Conservation (phyloP, 2,329 filamentous ascomycete genomes). For the Colletotrichum phormii region DNA sequence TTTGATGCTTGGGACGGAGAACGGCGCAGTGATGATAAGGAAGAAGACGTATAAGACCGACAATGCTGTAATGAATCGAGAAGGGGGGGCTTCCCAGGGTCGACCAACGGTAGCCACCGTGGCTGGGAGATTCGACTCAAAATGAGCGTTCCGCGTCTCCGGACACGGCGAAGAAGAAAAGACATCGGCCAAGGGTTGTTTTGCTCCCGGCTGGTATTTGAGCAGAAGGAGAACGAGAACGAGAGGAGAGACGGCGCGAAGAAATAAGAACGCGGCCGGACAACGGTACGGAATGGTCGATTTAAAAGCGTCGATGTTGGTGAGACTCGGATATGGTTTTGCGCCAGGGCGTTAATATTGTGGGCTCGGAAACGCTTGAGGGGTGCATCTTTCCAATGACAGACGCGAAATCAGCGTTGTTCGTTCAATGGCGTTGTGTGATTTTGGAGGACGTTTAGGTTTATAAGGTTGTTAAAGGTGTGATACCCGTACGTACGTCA, state of each 20-base stretch:
- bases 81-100: neutral
- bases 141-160: neutral
- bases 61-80: neutral
- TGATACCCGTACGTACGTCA: neutral
- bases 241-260: neutral
- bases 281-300: neutral
- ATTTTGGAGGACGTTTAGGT: neutral
- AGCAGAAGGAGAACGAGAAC: neutral
- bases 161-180: neutral
- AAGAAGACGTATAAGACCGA: conserved; percentile 34
- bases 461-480: neutral
- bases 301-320: neutral
- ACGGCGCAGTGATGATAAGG: conserved; percentile 55
- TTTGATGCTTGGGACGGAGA: conserved; percentile 75
- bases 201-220: neutral
- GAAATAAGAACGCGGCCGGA: neutral
- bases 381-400: neutral
- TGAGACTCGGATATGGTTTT: neutral
- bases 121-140: neutral
- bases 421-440: neutral
- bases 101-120: neutral
- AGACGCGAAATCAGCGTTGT: too few relatives aligned
- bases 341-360: neutral
- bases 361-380: neutral
- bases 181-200: neutral